A percentile compares a stretch with the other conserved stretches of the same genome.
Evolutionary conservation across 148 eudicot genomes (phyloP).

Genomic region (Rhododendron griersonianum): DNA sequence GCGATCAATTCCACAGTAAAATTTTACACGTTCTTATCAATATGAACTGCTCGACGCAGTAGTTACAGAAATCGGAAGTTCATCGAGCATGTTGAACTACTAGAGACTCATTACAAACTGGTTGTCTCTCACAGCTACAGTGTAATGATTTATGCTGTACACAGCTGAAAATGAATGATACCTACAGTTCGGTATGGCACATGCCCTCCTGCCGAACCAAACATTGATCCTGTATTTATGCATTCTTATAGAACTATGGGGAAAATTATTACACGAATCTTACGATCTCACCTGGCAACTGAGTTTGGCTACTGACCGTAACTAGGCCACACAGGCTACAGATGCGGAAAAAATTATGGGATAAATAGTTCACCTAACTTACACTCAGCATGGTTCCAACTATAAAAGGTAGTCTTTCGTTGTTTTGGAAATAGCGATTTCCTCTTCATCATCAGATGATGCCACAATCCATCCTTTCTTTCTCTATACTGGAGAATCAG

Average conservation of each 20-base stretch:
- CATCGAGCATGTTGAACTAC: slow-evolving; percentile 1
- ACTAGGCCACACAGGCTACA: not conserved
- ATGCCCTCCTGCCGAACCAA: not conserved
- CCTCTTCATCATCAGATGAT: not conserved
- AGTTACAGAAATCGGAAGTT: not conserved
- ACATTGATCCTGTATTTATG: not conserved
- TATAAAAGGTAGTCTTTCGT: not conserved
- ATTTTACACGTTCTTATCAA: not conserved
- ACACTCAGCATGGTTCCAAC: not conserved
- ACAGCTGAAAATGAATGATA: not conserved
- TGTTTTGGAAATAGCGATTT: not conserved
- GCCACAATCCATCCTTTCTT: not conserved
- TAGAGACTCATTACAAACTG: not conserved
- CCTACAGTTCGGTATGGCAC: not conserved
- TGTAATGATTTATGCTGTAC: not conserved
- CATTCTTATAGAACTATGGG: not conserved
- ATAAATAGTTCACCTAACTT: not conserved
- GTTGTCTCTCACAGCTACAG: not conserved
- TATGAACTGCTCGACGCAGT: not conserved
- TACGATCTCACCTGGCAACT: slow-evolving; percentile 1
- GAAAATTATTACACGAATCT: not conserved
- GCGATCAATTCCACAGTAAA: too few species aligned
- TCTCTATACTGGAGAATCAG: not conserved
- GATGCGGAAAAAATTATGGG: not conserved
- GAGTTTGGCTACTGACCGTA: not conserved